Evolutionary conservation across 305 asterid genomes (phyloP), one percentile per base, ranked within the genome.

Genomic region (Stenogyne calaminthoides): DNA sequence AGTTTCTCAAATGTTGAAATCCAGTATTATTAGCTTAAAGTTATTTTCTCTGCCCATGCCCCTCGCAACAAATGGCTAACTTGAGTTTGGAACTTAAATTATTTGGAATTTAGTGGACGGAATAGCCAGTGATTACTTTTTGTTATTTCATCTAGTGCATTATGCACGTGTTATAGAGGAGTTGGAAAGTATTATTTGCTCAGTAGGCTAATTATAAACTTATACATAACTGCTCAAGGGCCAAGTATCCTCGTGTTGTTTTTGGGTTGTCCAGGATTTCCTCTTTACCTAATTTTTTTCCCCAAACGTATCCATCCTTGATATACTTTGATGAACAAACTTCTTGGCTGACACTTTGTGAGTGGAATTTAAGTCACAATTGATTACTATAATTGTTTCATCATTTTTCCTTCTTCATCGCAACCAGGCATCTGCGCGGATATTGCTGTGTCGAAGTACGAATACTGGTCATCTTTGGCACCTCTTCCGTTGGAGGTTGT

Each of bases 401-500:
- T 49, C 8, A 2, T 27, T 57, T 68, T 62, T 20, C 6, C 15
- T 34, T 49, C 65, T 18, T 66, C 67, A 74, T 36, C 56, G 34
- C 59, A 46, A 65, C 76, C 86, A 93, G 97, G 91, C 64, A 88
- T 94, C 69, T 91, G 90, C 82, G 83, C 87, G 36, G 99, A 94
- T 82, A 80, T 91, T 80, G 97, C 97, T 74, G 67, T 70, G 39
- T 76, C 90, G 62, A 94, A 90, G 89, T 85, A 88, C 51, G 97
- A 91, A 77, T 87, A 91, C 77, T 94, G 99, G 99, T 94, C 99
- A 32, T 90, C 99, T 70, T 84, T 94, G 42, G 99, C 97, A 52
- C 97, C 99, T 78, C 97, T 94, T 80, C 99, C 99, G 70, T 76
- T 94, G 58, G 99, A 94, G 82, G 80, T 94, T 83, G 97, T 94